Base-by-base conservation (phyloP, 345 rosid species). In the Excoecaria agallocha region DNA sequence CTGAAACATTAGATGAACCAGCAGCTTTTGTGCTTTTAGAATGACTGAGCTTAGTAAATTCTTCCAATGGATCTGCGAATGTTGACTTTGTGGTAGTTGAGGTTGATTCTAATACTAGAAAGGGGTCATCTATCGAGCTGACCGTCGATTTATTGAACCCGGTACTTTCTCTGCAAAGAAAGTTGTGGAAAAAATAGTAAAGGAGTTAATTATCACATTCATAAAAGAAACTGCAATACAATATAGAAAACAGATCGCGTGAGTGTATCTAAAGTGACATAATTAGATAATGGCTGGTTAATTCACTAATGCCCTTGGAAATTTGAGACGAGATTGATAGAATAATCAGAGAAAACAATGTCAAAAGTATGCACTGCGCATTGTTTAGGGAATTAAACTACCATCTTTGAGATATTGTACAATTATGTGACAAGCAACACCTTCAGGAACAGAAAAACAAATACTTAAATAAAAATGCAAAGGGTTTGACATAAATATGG, bases 71-170 rank as follows among this genome's bases (percentile, higher is more conserved):
- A n/a, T 88, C 89, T 3, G 74, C 65, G 24, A 86, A 81, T 39
- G 67, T 38, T 50, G 69, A 67, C 46, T 82, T 78, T 65, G 57
- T 72, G 19, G 81, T 52, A 54, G 81, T 79, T 35, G 85, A 86
- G 57, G 84, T 71, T 22, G 89, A 79, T 84, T 89, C 97, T 38
- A 92, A 81, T 70, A 91, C 84, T 56, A 76, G 83, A 74, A 92
- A 92, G 62, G 94, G 96, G 66, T 90, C 96, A 30, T 84, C 84
- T 12, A 77, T 60, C 69, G 81, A 70, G 24, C 69, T 68, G 72
- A 82, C 81, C 69, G 83, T 70, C 3, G 89, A 70, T 64, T 77
- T 51, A 20, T 86, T 38, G 64, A 80, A 78, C 62, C 74, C 48
- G 25, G 48, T 60, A 51, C 74, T 62, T 57, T 50, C 72, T 72